Evolutionary conservation across 805 yeast species (phyloP), one percentile per base, ranked within the genome.

Genomic region (Starmerella apicola): DNA sequence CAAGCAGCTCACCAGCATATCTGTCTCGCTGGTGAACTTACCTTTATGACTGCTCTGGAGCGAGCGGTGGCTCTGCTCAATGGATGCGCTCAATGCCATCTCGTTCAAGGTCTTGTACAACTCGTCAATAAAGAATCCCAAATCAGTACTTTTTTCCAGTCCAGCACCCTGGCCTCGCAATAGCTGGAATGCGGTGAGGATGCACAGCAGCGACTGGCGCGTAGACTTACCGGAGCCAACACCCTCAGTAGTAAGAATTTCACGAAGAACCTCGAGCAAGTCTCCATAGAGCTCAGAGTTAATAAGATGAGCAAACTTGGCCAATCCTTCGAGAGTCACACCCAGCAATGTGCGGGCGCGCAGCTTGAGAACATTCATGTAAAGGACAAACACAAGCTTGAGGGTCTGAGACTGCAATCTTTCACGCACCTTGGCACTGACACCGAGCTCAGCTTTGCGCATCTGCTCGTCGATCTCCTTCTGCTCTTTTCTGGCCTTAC

Each of bases 221-320:
- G 60, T 58, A 33, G 68, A 62, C 15, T 66, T 58, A 28, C 71
- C 68, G 7, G 68, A 71, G 2, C 57, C 63, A n/a, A 66, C 51
- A 7, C 17, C 17, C 8, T 19, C 5, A 53, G 56, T 81, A 10
- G 54, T 52, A 57, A 84, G 73, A 19, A 86, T 71, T 59, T 91
- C 97, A 50, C 86, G 70, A 58, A 91, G 68, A 6, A 86, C 95
- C 56, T 80, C 93, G 37, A 91, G 66, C 60, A 91, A 76, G 57
- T 91, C 98, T 20, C 97, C 97, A 50, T 91, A 70, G 33, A 91
- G 66, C 49, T 91, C 97, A 42, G 88, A 75, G 56, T 91, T 91
- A 19, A 93, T 85, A 76, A 86, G 77, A 53, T 80, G 91, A 2
- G 97, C 95, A 56, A 78, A 85, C 54, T 75, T 74, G 1, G 96